Percentiles rank a stretch among this genome's conserved stretches.
Conservation (phyloP, 2,329 filamentous ascomycete species). For the Coniochaeta hoffmannii region DNA sequence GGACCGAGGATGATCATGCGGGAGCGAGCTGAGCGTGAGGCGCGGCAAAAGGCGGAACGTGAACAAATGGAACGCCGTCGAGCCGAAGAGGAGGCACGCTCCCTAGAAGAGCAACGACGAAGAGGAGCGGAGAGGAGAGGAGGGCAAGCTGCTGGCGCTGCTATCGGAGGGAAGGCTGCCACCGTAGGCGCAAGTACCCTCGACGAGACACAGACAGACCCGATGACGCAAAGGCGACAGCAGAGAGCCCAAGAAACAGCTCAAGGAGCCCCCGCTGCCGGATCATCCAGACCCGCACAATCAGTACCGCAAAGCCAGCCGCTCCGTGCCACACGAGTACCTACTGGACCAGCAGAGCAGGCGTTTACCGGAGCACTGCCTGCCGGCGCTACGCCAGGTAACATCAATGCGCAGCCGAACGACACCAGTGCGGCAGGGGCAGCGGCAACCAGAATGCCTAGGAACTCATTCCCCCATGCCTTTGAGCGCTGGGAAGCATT, state of each 20-base stretch:
- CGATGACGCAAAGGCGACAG: conserved; percentile 24
- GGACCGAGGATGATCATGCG: conserved; percentile 91
- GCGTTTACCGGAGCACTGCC: conserved; percentile 10
- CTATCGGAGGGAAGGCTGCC: conserved; percentile 19
- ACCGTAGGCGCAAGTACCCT: conserved; percentile 22
- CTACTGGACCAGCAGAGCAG: conserved; percentile 19
- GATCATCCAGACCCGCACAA: background rate
- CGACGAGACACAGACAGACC: conserved; percentile 25
- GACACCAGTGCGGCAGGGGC: conserved; percentile 23
- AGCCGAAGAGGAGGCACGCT: conserved; percentile 47
- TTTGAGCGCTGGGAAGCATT: conserved; percentile 97
- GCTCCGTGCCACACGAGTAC: conserved; percentile 15
- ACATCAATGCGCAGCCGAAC: conserved; percentile 16
- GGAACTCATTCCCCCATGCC: conserved; percentile 84
- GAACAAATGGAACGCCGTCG: conserved; percentile 55
- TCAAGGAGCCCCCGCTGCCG: conserved; percentile 9
- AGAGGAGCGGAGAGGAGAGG: conserved; percentile 52
- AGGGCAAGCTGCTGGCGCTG: conserved; percentile 35
- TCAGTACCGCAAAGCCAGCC: conserved; percentile 5
- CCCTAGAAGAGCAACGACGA: conserved; percentile 46
- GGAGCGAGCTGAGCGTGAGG: conserved; percentile 71
- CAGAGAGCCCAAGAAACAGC: conserved; percentile 22
- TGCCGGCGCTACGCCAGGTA: conserved; percentile 6
- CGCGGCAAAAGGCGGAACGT: conserved; percentile 58
- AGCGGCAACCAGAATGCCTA: conserved; percentile 28